Evolutionary conservation across 2,329 filamentous ascomycete species (phyloP).

Genomic region (Neoscytalidium dimidiatum): DNA sequence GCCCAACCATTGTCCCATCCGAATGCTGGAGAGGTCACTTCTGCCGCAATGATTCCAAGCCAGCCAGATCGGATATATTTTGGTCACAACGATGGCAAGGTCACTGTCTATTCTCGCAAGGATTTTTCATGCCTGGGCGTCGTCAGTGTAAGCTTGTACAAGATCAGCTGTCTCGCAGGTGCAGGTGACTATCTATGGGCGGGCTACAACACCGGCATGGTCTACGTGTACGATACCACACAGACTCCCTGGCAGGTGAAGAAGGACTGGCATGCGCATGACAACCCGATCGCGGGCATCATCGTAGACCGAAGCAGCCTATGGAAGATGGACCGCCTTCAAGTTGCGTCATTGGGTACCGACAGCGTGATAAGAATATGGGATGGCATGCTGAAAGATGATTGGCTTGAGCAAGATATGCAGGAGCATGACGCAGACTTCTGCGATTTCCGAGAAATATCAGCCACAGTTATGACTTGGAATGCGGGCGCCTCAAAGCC

Average conservation of each 20-base stretch:
- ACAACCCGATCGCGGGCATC: slow-evolving; percentile 77
- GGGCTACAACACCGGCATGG: slow-evolving; percentile 89
- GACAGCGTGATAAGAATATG: slow-evolving; percentile 84
- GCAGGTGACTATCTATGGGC: slow-evolving; percentile 87
- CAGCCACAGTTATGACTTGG: slow-evolving; percentile 85
- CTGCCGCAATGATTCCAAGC: slow-evolving; percentile 73
- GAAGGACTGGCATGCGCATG: slow-evolving; percentile 95
- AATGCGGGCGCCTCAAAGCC: slow-evolving; percentile 98
- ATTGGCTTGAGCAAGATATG: slow-evolving; percentile 93
- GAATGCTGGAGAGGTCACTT: slow-evolving; percentile 82
- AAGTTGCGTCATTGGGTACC: slow-evolving; percentile 83
- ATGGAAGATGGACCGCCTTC: slow-evolving; percentile 80
- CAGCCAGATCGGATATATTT: slow-evolving; percentile 82
- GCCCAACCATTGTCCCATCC: slow-evolving; percentile 69
- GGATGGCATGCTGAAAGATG: slow-evolving; percentile 91
- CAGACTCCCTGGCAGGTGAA: slow-evolving; percentile 83
- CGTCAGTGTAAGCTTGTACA: slow-evolving; percentile 88
- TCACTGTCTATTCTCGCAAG: slow-evolving; percentile 83
- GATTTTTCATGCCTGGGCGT: slow-evolving; percentile 78
- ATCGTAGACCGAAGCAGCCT: slow-evolving; percentile 77
- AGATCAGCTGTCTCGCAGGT: slow-evolving; percentile 84
- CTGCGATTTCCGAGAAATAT: slow-evolving; percentile 81
- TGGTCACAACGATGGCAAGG: slow-evolving; percentile 89
- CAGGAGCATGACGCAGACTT: slow-evolving; percentile 79
- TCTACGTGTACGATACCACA: slow-evolving; percentile 86